These are phyloP conservation scores for Scedosporium dehoogii DNA, from an alignment of 2,329 filamentous ascomycete genomes.

Conservation along the genomic window DNA sequence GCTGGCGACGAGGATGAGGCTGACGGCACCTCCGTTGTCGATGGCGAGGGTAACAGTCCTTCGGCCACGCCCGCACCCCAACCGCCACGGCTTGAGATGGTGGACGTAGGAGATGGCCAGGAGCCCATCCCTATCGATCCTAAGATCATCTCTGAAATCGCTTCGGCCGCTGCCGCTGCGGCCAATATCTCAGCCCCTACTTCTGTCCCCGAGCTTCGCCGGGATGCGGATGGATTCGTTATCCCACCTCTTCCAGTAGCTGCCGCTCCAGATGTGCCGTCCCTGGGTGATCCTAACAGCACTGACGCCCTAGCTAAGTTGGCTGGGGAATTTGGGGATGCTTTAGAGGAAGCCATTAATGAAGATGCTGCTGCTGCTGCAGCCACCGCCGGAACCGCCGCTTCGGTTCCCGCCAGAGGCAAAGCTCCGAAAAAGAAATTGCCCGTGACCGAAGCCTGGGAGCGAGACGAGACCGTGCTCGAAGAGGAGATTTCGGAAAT, in stretches of 20 bases:
- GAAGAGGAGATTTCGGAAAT: slow-evolving; percentile 63
- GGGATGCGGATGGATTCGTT: slow-evolving; percentile 60
- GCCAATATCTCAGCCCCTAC: background rate
- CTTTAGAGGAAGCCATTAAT: background rate
- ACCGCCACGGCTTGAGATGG: background rate
- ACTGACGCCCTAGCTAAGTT: slow-evolving; percentile 28
- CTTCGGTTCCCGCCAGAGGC: background rate
- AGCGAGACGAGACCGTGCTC: slow-evolving; percentile 52
- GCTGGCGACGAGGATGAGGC: slow-evolving; percentile 18
- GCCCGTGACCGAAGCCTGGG: slow-evolving; percentile 53
- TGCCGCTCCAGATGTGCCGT: slow-evolving; percentile 10
- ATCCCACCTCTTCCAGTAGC: slow-evolving; percentile 41
- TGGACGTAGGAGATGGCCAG: background rate
- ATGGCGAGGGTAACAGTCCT: background rate
- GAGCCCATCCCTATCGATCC: background rate
- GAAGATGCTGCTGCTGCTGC: background rate
- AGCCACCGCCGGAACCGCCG: background rate
- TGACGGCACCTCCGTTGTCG: slow-evolving; percentile 10
- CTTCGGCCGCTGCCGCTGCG: background rate
- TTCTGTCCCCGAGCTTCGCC: slow-evolving; percentile 23
- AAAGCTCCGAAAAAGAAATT: slow-evolving; percentile 31
- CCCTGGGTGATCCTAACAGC: slow-evolving; percentile 9
- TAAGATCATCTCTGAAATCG: background rate
- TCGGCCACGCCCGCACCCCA: background rate
- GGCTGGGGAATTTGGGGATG: slow-evolving; percentile 34